phyloP scores from a whole-genome alignment of 139 green algal species.

The Haematococcus sp. region DNA sequence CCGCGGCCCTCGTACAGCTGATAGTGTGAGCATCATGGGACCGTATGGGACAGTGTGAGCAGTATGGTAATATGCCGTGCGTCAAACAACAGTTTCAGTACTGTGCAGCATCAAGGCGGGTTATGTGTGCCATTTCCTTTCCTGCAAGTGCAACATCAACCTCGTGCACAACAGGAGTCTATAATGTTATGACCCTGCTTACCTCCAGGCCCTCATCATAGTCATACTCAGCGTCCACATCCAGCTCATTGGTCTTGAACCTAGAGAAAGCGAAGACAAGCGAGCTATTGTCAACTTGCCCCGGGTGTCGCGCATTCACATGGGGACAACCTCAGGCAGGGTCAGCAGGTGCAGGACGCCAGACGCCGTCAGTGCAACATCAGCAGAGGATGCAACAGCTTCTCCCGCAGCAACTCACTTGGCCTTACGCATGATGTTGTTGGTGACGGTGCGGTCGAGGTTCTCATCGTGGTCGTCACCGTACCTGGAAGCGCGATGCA shows the following conservation, averaged over 20 bases:
- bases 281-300: no score
- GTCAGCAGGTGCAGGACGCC: not conserved
- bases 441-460: constrained; percentile 14
- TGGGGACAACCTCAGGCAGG: no score
- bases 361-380: not conserved
- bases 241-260: constrained; percentile 59
- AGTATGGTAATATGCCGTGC: no score
- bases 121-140: no score
- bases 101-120: no score
- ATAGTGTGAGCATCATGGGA: no score
- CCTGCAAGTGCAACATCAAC: no score
- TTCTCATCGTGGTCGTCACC: constrained; percentile 10
- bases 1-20: constrained; percentile 45
- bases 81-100: no score
- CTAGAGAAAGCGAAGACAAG: constrained; percentile 8
- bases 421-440: constrained; percentile 22
- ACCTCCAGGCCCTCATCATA: constrained; percentile 83
- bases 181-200: not conserved
- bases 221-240: constrained; percentile 95
- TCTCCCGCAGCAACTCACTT: not conserved
- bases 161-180: not conserved
- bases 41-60: no score
- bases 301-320: no score
- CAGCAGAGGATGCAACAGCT: not conserved
- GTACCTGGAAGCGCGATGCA: not conserved